Percentiles rank a stretch among this genome's conserved stretches.
These are phyloP conservation scores for Emergomyces orientalis DNA, from an alignment of 2,329 filamentous ascomycete genomes.

Conservation along the genomic window DNA sequence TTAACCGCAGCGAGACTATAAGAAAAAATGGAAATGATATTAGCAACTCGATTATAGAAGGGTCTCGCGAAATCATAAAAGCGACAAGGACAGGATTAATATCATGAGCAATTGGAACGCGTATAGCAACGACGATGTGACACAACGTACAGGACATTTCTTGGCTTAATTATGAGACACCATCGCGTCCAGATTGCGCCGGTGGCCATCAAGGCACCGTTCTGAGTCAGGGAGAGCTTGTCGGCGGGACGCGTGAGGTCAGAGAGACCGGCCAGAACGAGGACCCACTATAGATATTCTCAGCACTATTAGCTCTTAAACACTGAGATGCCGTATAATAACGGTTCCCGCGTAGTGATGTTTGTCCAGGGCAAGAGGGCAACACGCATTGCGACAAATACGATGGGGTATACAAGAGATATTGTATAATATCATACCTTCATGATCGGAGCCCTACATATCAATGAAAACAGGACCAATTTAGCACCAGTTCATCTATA, in stretches of 20 bases:
- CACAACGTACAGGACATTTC: slow-evolving; percentile 68
- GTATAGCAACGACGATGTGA: neutral
- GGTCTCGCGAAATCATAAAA: neutral
- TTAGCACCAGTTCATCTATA: neutral
- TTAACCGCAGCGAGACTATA: slow-evolving; percentile 81
- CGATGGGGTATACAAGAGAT: neutral
- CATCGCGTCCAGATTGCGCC: slow-evolving; percentile 97
- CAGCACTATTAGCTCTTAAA: neutral
- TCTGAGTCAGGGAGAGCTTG: slow-evolving; percentile 88
- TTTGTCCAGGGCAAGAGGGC: neutral
- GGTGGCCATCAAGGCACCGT: slow-evolving; percentile 78
- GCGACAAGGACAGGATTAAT: neutral
- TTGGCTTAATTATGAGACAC: slow-evolving; percentile 94
- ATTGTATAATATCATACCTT: slow-evolving; percentile 44
- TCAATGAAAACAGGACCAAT: neutral
- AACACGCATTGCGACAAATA: neutral
- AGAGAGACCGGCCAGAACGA: slow-evolving; percentile 84
- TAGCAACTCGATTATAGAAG: neutral
- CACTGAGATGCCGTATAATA: neutral
- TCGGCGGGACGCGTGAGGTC: slow-evolving; percentile 87
- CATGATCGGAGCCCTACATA: slow-evolving; percentile 79
- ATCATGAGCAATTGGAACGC: neutral
- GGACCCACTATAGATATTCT: slow-evolving; percentile 58
- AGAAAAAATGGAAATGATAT: neutral
- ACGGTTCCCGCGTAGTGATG: neutral